Conservation (phyloP, 2,329 filamentous ascomycete genomes). For the Cordyceps tenuipes region DNA sequence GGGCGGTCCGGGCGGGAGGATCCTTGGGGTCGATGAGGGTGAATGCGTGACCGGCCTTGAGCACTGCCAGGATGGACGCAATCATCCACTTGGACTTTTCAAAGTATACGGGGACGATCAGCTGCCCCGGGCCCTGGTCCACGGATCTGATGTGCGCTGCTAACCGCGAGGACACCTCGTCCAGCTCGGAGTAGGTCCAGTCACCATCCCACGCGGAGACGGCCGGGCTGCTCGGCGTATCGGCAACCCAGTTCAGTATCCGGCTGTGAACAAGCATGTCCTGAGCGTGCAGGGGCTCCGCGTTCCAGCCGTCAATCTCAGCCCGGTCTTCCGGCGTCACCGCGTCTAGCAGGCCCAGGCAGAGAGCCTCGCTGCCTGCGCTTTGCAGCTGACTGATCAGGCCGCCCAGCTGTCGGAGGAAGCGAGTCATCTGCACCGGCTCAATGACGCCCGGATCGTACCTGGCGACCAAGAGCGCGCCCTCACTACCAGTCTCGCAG, state of each 20-base stretch:
- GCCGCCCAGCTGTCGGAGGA: background rate
- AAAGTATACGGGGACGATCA: slow-evolving; percentile 14
- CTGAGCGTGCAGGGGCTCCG: background rate
- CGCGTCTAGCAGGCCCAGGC: background rate
- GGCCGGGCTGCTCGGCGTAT: background rate
- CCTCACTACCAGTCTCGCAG: background rate
- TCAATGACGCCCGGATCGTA: background rate
- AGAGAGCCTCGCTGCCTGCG: background rate
- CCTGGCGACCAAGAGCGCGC: background rate
- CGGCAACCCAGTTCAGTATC: background rate
- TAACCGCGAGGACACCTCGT: slow-evolving; percentile 5
- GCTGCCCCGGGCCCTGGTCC: background rate
- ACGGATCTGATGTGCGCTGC: slow-evolving; percentile 2
- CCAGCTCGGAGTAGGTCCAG: slow-evolving; percentile 15
- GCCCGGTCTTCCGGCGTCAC: background rate
- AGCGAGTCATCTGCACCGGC: background rate
- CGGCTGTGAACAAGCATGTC: background rate
- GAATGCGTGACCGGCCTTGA: background rate
- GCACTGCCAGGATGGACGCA: background rate
- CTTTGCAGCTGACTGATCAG: background rate
- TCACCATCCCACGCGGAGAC: background rate
- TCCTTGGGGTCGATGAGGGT: background rate
- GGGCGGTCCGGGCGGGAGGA: background rate
- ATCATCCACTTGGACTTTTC: background rate
- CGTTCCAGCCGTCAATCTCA: background rate